Evolutionary conservation across 345 rosid species (phyloP), one percentile per base, ranked within the genome.

Genomic region (Luvunga scandens): DNA sequence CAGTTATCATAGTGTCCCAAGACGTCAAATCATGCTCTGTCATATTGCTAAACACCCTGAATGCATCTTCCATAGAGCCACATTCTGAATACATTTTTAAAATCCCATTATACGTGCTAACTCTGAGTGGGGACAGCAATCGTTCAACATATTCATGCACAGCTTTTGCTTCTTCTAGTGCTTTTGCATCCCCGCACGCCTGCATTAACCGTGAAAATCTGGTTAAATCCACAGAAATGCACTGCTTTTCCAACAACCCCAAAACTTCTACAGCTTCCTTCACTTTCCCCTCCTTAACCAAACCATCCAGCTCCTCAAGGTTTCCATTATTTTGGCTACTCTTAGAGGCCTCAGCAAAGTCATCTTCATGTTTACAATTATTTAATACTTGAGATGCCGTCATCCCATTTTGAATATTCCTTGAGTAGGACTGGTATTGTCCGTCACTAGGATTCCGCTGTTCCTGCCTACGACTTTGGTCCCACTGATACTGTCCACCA

Each of bases 51-150:
- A 95, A 91, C 13, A 89, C 90, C 24, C 63, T 67, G 56, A 71
- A 78, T 0, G 96, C 96, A 74, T 86, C 88, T 19, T 78, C 72
- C 80, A 85, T 75, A 69, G 90, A 83, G 76, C 88, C 91, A 56
- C 98, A 93, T 78, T 75, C 85, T 3, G 79, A 86, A 38, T 91
- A 95, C 94, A 92, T 95, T 75, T 91, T 94, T 27, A 95, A 38
- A 69, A 93, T 77, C 64, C 80, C 76, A 71, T 92, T 92, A 71
- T 50, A 76, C 1, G 82, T 77, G 75, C 89, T 76, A 73, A 86
- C 84, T 27, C 82, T 75, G 60, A 91, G 77, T 79, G 85, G 82
- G 4, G 81, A 70, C 31, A 69, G 48, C 1, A 78, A 83, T 75
- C 85, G 81, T 60, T 39, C 53, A 56, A 91, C 79, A 78, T 84